phyloP scores from a whole-genome alignment of 306 rosid species.

The Mimosa pudica region DNA sequence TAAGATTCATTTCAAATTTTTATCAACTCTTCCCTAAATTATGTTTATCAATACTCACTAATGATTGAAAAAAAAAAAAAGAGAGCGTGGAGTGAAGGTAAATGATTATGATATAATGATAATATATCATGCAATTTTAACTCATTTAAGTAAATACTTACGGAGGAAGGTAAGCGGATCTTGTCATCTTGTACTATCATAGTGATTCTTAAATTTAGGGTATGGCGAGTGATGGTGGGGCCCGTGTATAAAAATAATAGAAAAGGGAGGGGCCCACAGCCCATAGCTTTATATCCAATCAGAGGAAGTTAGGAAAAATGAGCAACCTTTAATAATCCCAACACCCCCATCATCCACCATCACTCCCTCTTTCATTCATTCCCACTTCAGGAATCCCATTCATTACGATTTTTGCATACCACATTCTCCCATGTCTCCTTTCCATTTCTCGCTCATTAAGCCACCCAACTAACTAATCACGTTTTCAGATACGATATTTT shows the following conservation, averaged over 20 bases:
- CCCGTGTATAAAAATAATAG: neutral
- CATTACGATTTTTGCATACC: neutral
- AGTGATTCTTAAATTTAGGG: too few relatives aligned
- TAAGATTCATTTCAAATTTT: too few relatives aligned
- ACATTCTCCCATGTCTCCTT: neutral
- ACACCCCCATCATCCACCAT: neutral
- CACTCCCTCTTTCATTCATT: neutral
- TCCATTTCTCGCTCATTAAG: neutral
- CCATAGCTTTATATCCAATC: slow-evolving; percentile 4
- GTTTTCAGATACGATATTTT: neutral
- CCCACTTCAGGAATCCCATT: neutral
- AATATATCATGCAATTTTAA: too few relatives aligned
- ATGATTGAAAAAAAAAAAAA: too few relatives aligned
- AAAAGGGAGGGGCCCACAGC: neutral
- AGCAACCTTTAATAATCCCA: neutral
- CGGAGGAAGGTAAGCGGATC: too few relatives aligned
- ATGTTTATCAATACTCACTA: too few relatives aligned
- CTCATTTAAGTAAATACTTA: too few relatives aligned
- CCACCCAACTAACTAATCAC: neutral
- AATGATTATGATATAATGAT: too few relatives aligned
- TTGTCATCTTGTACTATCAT: too few relatives aligned
- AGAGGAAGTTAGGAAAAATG: neutral
- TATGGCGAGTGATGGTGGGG: neutral
- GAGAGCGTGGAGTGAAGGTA: too few relatives aligned
- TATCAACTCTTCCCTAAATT: too few relatives aligned